Evolutionary conservation across 495 filamentous ascomycete genomes (phyloP).

Genomic region (Aspergillus cristatus): DNA sequence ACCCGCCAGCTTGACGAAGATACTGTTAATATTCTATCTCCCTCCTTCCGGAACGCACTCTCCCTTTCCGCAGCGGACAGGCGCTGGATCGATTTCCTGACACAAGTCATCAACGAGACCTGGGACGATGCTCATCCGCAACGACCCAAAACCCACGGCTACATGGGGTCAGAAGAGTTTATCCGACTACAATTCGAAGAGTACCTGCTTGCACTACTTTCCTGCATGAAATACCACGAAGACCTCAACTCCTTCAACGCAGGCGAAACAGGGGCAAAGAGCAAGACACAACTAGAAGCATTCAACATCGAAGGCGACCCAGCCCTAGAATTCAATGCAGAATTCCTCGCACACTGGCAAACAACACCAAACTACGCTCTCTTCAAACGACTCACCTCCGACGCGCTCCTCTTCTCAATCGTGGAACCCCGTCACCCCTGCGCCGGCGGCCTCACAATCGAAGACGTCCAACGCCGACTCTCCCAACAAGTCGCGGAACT

Average conservation of each 20-base stretch:
- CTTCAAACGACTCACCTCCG: slow-evolving; percentile 65
- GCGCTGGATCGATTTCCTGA: slow-evolving; percentile 93
- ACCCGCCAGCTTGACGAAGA: slow-evolving; percentile 66
- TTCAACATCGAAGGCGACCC: slow-evolving; percentile 71
- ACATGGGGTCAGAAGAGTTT: slow-evolving; percentile 94
- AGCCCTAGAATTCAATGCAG: slow-evolving; percentile 64
- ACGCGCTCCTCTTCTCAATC: slow-evolving; percentile 86
- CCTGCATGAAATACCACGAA: slow-evolving; percentile 80
- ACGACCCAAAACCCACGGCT: slow-evolving; percentile 86
- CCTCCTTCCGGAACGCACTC: slow-evolving; percentile 69
- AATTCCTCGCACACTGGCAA: slow-evolving; percentile 69
- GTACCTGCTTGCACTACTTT: slow-evolving; percentile 82
- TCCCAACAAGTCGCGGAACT: slow-evolving; percentile 82
- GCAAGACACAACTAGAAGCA: slow-evolving; percentile 26
- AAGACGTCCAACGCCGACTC: slow-evolving; percentile 85
- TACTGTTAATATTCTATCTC: slow-evolving; percentile 72
- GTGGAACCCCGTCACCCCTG: slow-evolving; percentile 88
- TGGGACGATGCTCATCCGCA: slow-evolving; percentile 90
- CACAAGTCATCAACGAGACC: slow-evolving; percentile 86
- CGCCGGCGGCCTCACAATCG: slow-evolving; percentile 88
- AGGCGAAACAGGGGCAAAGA: slow-evolving; percentile 21
- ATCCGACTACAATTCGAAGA: slow-evolving; percentile 97
- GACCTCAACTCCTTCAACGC: slow-evolving; percentile 43
- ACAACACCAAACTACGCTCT: slow-evolving; percentile 82
- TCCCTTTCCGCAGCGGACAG: slow-evolving; percentile 77